A percentile compares a stretch with the other conserved stretches of the same genome.
These are phyloP conservation scores for Rhizophora mangle DNA, from an alignment of 345 rosid genomes.

Conservation along the genomic window DNA sequence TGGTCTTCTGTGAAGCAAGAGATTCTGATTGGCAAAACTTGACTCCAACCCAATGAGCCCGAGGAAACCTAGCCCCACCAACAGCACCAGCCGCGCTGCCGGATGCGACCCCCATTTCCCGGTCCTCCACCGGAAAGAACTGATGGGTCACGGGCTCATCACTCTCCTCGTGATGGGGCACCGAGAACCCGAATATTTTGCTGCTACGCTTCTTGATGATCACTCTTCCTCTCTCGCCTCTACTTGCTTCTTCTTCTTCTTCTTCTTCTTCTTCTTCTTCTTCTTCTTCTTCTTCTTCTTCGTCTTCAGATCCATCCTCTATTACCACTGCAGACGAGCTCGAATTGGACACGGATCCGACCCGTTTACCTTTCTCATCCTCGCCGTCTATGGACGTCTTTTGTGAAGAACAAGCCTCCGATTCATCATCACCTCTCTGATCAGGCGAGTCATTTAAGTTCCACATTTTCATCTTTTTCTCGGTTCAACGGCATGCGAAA, in stretches of 20 bases:
- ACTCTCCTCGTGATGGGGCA: conserved; percentile 23
- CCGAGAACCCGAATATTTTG: conserved; percentile 53
- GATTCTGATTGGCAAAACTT: conserved; percentile 65
- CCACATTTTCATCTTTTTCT: conserved; percentile 50
- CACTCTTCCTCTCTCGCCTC: conserved; percentile 14
- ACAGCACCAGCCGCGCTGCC: conserved; percentile 19
- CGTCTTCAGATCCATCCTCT: conserved; percentile 78
- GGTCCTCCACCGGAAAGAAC: conserved; percentile 66
- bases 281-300: conserved; percentile 52
- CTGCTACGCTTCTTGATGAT: conserved; percentile 39
- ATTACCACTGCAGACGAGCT: conserved; percentile 80
- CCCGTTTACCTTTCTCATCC: conserved; percentile 63
- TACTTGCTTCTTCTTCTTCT: conserved; percentile 37
- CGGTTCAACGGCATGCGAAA: no score
- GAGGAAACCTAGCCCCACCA: conserved; percentile 40
- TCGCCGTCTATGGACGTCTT: conserved; percentile 35
- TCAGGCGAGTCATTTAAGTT: conserved; percentile 71
- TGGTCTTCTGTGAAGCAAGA: conserved; percentile 30
- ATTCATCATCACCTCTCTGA: conserved; percentile 42
- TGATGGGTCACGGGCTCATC: conserved; percentile 70
- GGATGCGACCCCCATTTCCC: conserved; percentile 37
- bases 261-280: conserved; percentile 63
- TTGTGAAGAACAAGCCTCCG: conserved; percentile 48
- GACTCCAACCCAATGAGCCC: conserved; percentile 68
- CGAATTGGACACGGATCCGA: conserved; percentile 68